phyloP scores from a whole-genome alignment of 139 green algal genomes.

The Chlorella vulgaris region DNA sequence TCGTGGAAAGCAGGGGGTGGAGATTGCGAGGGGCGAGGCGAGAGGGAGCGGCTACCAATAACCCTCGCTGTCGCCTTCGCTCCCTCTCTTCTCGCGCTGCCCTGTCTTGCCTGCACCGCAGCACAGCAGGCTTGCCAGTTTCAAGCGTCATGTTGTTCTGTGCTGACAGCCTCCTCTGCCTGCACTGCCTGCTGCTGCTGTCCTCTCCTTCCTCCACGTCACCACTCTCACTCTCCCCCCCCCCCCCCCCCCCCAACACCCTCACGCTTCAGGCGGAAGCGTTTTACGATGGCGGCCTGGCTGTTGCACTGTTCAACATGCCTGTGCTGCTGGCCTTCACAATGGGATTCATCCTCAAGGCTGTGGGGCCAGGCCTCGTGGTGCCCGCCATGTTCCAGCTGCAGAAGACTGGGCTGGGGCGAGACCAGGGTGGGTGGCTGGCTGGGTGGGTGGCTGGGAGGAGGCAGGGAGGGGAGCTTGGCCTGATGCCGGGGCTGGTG shows the following conservation, averaged over 20 bases:
- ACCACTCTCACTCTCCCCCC: too few species aligned
- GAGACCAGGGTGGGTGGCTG: conserved; percentile 55
- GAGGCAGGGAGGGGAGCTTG: too few species aligned
- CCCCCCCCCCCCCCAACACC: not conserved
- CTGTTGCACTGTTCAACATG: conserved; percentile 61
- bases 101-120: too few species aligned
- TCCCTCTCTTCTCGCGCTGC: too few species aligned
- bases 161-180: too few species aligned
- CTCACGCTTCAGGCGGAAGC: conserved; percentile 55
- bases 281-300: conserved; percentile 65
- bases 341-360: conserved; percentile 84
- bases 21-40: too few species aligned
- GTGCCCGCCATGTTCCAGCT: conserved; percentile 89
- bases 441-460: not conserved
- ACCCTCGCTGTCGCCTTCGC: too few species aligned
- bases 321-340: conserved; percentile 36
- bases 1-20: too few species aligned
- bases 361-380: conserved; percentile 83
- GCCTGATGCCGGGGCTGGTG: too few species aligned
- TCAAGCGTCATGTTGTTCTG: too few species aligned
- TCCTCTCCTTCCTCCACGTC: too few species aligned
- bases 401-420: conserved; percentile 72
- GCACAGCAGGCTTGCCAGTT: not conserved
- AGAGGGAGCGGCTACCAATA: too few species aligned
- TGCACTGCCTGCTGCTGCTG: not conserved